Percentiles rank a stretch among this genome's conserved stretches.
These are phyloP conservation scores for Arabis alpina DNA, from an alignment of 345 rosid species.

Conservation along the genomic window DNA sequence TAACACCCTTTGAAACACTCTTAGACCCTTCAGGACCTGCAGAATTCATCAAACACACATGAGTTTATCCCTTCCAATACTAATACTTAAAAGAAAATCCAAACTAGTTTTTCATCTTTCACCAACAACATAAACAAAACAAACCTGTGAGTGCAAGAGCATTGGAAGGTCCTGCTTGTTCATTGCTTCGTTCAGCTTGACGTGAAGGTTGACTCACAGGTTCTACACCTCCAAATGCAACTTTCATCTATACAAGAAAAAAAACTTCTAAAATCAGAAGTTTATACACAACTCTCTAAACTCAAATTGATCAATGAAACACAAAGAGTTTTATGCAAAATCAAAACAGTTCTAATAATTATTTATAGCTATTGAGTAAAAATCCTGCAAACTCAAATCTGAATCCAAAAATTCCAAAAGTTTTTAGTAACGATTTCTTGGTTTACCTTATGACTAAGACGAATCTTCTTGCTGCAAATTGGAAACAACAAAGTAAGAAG, in stretches of 20 bases:
- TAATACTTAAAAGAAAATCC: too few relatives aligned
- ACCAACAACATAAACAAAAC: too few relatives aligned
- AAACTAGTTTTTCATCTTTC: too few relatives aligned
- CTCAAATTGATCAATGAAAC: background rate
- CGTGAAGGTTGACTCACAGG: constrained; percentile 47
- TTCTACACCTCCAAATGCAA: constrained; percentile 65
- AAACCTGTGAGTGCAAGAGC: constrained; percentile 80
- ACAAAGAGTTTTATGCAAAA: too few relatives aligned
- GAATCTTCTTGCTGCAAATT: constrained; percentile 75
- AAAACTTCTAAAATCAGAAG: constrained; percentile 19
- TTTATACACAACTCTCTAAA: background rate
- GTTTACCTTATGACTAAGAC: constrained; percentile 82
- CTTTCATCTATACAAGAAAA: constrained; percentile 52
- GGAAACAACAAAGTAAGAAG: constrained; percentile 1
- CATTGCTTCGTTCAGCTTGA: constrained; percentile 46
- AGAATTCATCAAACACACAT: constrained; percentile 25
- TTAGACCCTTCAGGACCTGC: constrained; percentile 70
- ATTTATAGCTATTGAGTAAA: too few relatives aligned
- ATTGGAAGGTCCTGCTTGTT: constrained; percentile 51
- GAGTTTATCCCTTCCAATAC: background rate
- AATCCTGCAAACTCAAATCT: too few relatives aligned
- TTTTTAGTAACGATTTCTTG: constrained; percentile 10
- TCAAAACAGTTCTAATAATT: too few relatives aligned
- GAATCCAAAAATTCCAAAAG: too few relatives aligned
- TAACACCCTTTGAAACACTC: constrained; percentile 54